Percentiles rank a stretch among this genome's conserved stretches.
Evolutionary conservation across 1,284 basidiomycete genomes (phyloP).

Genomic region (Somion occarium): DNA sequence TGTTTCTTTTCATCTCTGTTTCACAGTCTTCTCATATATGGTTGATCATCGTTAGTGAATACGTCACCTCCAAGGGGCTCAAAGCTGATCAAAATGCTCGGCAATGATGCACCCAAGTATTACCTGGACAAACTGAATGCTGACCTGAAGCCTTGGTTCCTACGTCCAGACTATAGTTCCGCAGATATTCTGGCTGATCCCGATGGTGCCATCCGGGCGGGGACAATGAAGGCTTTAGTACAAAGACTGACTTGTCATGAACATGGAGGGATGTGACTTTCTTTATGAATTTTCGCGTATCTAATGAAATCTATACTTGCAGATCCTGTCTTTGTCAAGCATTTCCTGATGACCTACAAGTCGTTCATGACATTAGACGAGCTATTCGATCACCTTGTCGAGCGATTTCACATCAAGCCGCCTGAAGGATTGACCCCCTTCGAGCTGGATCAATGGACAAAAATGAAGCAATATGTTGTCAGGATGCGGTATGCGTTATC

Average conservation of each 20-base stretch:
- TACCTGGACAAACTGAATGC: constrained; percentile 46
- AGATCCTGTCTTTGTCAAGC: constrained; percentile 84
- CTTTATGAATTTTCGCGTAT: neutral
- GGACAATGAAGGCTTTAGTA: constrained; percentile 81
- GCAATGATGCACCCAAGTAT: constrained; percentile 58
- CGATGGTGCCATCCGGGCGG: constrained; percentile 81
- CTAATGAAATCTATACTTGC: constrained; percentile 2
- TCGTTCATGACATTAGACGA: constrained; percentile 91
- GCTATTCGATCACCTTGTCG: constrained; percentile 79
- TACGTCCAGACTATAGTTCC: constrained; percentile 75
- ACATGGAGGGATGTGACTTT: constrained; percentile 54
- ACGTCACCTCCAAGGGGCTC: constrained; percentile 27
- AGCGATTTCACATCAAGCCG: constrained; percentile 78
- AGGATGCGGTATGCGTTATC: constrained; percentile 65
- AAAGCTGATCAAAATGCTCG: constrained; percentile 74
- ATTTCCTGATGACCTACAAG: constrained; percentile 96
- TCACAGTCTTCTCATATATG: no score
- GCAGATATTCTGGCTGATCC: constrained; percentile 82
- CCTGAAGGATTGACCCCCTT: constrained; percentile 63
- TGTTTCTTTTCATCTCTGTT: no score
- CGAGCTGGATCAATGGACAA: constrained; percentile 80
- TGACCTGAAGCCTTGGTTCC: constrained; percentile 76
- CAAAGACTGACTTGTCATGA: constrained; percentile 91
- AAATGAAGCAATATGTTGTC: constrained; percentile 86
- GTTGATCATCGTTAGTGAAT: constrained; percentile 34